Percentiles rank a stretch among this genome's conserved stretches.
These are phyloP conservation scores for Spathaspora gorwiae DNA, from an alignment of 805 yeast species.

Conservation along the genomic window DNA sequence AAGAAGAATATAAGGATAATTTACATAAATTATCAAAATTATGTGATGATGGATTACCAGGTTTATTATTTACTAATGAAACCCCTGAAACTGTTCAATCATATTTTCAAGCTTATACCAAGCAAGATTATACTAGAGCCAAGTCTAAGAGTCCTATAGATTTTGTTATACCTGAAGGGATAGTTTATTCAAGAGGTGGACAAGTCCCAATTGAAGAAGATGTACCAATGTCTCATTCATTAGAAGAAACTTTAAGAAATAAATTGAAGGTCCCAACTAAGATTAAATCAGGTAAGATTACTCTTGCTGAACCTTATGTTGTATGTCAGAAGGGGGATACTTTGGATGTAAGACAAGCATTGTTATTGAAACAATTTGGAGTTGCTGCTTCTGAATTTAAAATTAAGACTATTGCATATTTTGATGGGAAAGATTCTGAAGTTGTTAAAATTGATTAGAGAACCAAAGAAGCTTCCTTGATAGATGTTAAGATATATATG, in stretches of 20 bases:
- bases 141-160: slow-evolving; percentile 79
- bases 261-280: slow-evolving; percentile 88
- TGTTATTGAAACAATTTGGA: slow-evolving; percentile 91
- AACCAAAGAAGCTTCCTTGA: neutral
- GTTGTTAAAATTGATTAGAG: slow-evolving; percentile 13
- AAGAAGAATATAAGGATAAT: slow-evolving; percentile 72
- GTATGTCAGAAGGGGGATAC: slow-evolving; percentile 79
- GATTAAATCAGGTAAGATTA: slow-evolving; percentile 84
- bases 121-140: slow-evolving; percentile 84
- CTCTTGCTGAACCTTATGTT: slow-evolving; percentile 65
- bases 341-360: slow-evolving; percentile 85
- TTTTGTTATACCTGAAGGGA: slow-evolving; percentile 84
- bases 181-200: slow-evolving; percentile 93
- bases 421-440: slow-evolving; percentile 53
- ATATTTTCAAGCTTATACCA: slow-evolving; percentile 76
- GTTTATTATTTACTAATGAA: slow-evolving; percentile 87
- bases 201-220: slow-evolving; percentile 87
- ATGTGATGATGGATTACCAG: slow-evolving; percentile 69
- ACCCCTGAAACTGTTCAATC: slow-evolving; percentile 80
- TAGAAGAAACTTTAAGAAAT: slow-evolving; percentile 89
- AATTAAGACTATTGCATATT: slow-evolving; percentile 74
- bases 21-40: slow-evolving; percentile 62
- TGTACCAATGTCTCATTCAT: slow-evolving; percentile 92
- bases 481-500: neutral
- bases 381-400: slow-evolving; percentile 89